phyloP scores from a whole-genome alignment of 768 basidiomycete genomes.

The Polyporus arcularius region DNA sequence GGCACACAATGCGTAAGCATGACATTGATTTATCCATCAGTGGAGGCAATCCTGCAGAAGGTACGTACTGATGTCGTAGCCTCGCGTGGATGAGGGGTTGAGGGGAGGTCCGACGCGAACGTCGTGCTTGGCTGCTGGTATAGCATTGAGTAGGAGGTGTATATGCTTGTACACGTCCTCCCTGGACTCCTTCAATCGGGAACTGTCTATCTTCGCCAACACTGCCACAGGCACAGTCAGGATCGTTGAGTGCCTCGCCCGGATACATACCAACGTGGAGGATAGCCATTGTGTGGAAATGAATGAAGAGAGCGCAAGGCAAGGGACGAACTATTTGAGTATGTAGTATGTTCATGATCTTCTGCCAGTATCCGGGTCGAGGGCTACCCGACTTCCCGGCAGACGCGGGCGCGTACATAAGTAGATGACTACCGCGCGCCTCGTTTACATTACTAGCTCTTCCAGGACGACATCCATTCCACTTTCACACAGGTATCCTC shows the following conservation, averaged over 20 bases:
- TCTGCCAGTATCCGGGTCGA: no score
- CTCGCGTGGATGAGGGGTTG: background rate
- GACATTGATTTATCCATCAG: no score
- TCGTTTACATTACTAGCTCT: no score
- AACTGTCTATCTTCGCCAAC: conserved; percentile 8
- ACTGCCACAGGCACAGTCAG: background rate
- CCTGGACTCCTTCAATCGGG: conserved; percentile 1
- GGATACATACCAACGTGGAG: conserved; percentile 2
- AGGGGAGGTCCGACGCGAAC: conserved; percentile 11
- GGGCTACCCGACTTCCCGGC: no score
- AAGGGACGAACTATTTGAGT: no score
- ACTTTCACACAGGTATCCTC: no score
- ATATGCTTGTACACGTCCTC: conserved; percentile 9
- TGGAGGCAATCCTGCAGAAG: no score
- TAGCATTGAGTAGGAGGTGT: conserved; percentile 5
- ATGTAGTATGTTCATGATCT: no score
- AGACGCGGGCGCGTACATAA: no score
- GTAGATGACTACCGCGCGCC: no score
- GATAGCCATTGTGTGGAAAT: background rate
- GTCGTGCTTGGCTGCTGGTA: conserved; percentile 9
- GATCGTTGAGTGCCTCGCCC: background rate
- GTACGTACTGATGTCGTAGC: conserved; percentile 13
- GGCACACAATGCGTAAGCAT: no score
- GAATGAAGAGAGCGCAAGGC: background rate
- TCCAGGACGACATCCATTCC: no score